Evolutionary conservation across 805 yeast species (phyloP).

Genomic region (Tetrapisispora taiwanensis): DNA sequence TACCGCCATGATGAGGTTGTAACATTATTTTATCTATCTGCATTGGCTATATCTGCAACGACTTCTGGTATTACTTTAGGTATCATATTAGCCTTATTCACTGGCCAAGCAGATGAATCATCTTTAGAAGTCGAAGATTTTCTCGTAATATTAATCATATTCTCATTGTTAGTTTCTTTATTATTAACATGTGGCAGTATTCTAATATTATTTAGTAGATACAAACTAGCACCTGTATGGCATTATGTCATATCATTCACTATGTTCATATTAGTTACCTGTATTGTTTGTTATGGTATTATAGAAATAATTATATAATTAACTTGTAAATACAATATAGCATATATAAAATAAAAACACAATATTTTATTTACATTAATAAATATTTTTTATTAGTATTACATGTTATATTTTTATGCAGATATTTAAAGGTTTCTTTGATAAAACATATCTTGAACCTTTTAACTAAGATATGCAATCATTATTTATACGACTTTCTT

Average conservation of each 20-base stretch:
- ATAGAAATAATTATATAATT: conserved; percentile 17
- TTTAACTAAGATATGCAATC: background rate
- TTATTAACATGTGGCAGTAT: conserved; percentile 16
- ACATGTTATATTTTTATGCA: background rate
- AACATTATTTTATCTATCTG: conserved; percentile 21
- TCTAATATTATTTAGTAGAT: conserved; percentile 24
- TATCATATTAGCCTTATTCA: conserved; percentile 19
- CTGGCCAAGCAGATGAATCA: conserved; percentile 11
- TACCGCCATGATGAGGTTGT: conserved; percentile 25
- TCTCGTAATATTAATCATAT: conserved; percentile 13
- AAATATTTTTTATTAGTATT: background rate
- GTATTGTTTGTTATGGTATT: conserved; percentile 26
- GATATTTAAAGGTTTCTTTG: too few species aligned
- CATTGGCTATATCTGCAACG: conserved; percentile 18
- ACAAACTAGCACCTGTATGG: conserved; percentile 25
- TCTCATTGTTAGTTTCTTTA: conserved; percentile 19
- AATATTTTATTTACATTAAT: background rate
- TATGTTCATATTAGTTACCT: conserved; percentile 18
- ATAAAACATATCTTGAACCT: too few species aligned
- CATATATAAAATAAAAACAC: background rate
- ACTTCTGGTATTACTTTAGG: conserved; percentile 23
- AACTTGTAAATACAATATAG: background rate
- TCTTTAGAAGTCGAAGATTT: conserved; percentile 14
- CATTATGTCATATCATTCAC: conserved; percentile 22
- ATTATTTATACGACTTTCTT: background rate